Evolutionary conservation across 345 rosid genomes (phyloP).

Genomic region (Schrenkiella parvula): DNA sequence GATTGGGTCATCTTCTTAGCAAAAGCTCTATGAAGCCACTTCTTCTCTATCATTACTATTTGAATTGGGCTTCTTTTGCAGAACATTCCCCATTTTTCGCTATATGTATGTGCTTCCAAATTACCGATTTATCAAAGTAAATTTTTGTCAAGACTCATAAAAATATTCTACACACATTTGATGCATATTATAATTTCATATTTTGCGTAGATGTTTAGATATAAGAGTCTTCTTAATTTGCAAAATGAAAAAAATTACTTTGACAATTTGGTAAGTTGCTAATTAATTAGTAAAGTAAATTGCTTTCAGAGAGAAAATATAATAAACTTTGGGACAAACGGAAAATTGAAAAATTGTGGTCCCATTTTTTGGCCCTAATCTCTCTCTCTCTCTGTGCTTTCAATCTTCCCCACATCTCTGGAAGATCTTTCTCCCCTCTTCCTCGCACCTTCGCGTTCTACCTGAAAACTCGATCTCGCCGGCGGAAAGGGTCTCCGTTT

Average conservation of each 20-base stretch:
- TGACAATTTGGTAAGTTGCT: background rate
- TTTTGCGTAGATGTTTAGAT: background rate
- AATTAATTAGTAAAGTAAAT: background rate
- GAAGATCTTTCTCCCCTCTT: background rate
- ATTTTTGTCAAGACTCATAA: background rate
- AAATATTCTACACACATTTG: background rate
- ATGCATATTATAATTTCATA: background rate
- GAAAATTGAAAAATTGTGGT: background rate
- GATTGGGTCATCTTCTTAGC: constrained; percentile 5
- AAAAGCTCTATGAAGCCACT: background rate
- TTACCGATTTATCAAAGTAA: too few species aligned
- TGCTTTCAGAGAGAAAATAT: background rate
- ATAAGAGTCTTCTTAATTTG: background rate
- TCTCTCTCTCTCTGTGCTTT: background rate
- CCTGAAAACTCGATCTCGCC: constrained; percentile 19
- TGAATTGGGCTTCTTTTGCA: background rate
- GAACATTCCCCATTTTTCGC: constrained; percentile 2
- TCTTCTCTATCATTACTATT: constrained; percentile 12
- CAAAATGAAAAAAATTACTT: background rate
- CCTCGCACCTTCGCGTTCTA: background rate
- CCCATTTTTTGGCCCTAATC: background rate
- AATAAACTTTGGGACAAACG: background rate
- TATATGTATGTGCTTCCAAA: constrained; percentile 11
- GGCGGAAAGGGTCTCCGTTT: constrained; percentile 13
- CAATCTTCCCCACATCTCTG: background rate